A percentile compares a stretch with the other conserved stretches of the same genome.
Conservation (phyloP, 2,329 filamentous ascomycete species). For the Aspergillus pseudonomiae region DNA sequence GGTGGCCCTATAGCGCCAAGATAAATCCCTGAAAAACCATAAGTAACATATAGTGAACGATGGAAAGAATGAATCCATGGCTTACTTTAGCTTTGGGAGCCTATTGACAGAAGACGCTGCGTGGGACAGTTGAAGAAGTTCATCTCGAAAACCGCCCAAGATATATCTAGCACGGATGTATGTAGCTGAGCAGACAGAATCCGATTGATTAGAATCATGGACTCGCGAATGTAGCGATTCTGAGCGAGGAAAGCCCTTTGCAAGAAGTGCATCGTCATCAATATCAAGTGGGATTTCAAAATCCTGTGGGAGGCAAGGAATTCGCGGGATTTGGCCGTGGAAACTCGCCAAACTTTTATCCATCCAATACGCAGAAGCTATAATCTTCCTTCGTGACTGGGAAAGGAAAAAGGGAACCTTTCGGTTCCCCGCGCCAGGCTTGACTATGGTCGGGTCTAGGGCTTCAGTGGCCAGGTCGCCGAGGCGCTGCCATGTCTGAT, state of each 20-base stretch:
- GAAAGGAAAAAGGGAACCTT: not conserved
- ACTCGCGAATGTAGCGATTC: not conserved
- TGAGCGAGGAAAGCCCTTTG: not conserved
- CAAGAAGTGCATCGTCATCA: not conserved
- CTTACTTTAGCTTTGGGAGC: not conserved
- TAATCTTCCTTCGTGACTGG: not conserved
- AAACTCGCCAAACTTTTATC: not conserved
- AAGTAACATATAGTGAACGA: not conserved
- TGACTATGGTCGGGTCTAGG: not conserved
- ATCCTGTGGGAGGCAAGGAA: not conserved
- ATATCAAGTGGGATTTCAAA: not conserved
- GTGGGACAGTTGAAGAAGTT: not conserved
- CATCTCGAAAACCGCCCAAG: not conserved
- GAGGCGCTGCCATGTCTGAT: not conserved
- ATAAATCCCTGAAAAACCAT: not conserved
- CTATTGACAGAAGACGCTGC: not conserved
- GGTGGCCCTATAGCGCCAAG: not conserved
- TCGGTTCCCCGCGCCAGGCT: not conserved
- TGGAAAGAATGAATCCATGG: not conserved
- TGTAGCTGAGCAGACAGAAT: not conserved
- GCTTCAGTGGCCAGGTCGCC: not conserved
- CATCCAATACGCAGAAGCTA: not conserved
- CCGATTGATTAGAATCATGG: not conserved
- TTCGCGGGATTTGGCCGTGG: not conserved
- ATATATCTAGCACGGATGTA: not conserved